Conservation (phyloP, 2,329 filamentous ascomycete genomes). For the Sporothrix humicola region DNA sequence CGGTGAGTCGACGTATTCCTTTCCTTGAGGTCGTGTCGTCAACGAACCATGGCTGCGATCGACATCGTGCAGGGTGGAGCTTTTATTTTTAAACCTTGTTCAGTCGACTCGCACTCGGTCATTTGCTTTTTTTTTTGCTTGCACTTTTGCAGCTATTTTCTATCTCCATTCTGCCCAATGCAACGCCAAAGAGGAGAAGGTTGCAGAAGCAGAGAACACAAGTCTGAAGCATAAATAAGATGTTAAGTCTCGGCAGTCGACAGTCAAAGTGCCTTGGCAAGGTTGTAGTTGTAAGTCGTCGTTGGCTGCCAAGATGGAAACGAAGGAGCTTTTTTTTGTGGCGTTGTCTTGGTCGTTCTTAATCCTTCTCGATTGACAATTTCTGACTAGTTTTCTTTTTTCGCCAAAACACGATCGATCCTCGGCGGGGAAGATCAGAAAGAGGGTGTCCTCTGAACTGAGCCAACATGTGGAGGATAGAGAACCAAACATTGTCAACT, state of each 20-base stretch:
- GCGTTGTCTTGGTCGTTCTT: not conserved
- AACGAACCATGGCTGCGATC: no score
- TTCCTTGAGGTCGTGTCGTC: no score
- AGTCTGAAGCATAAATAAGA: no score
- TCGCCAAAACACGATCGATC: not conserved
- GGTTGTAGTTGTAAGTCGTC: not conserved
- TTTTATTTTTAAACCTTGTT: no score
- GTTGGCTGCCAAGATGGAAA: not conserved
- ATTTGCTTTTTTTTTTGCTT: no score
- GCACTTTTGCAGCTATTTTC: not conserved
- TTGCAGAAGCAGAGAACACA: not conserved
- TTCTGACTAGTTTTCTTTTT: not conserved
- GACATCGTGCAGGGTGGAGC: no score
- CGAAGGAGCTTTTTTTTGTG: conserved; percentile 7
- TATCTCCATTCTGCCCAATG: not conserved
- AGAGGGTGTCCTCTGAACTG: not conserved
- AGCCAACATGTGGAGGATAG: not conserved
- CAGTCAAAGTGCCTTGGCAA: not conserved
- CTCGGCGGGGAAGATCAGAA: not conserved
- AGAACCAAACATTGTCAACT: not conserved
- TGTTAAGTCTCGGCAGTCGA: not conserved
- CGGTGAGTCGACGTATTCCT: not conserved
- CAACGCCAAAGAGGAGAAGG: not conserved
- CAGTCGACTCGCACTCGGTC: not conserved
- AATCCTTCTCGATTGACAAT: not conserved